Conservation (phyloP, 129 eudicot species). For the Lactuca saligna region DNA sequence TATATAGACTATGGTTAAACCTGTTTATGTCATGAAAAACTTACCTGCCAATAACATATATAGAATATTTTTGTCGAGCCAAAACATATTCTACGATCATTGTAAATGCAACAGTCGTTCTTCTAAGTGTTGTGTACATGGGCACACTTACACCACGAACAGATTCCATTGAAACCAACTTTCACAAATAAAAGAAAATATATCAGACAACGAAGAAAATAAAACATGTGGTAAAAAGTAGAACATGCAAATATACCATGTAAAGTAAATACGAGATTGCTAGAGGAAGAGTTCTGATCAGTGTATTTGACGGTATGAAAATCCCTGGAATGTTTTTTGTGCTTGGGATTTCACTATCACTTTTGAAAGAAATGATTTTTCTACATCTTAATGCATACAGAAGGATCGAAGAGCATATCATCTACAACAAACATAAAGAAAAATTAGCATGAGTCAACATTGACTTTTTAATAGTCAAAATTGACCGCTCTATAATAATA, state of each 20-base stretch:
- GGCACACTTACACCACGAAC: slow-evolving; percentile 58
- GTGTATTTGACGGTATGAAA: slow-evolving; percentile 30
- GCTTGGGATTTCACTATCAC: slow-evolving; percentile 20
- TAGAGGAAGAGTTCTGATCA: slow-evolving; percentile 47
- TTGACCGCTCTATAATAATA: not conserved
- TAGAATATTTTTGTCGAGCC: slow-evolving; percentile 41
- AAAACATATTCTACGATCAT: slow-evolving; percentile 51
- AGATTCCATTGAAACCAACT: slow-evolving; percentile 59
- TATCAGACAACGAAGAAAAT: not conserved
- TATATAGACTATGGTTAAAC: too few relatives aligned
- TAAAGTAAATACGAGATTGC: slow-evolving; percentile 46
- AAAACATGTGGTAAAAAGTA: not conserved
- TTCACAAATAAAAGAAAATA: slow-evolving; percentile 13
- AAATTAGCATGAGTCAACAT: not conserved
- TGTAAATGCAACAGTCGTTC: slow-evolving; percentile 61
- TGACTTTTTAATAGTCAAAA: slow-evolving; percentile 7
- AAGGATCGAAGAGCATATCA: slow-evolving; percentile 44
- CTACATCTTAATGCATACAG: slow-evolving; percentile 41
- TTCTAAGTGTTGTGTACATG: slow-evolving; percentile 60
- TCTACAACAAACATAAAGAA: slow-evolving; percentile 31
- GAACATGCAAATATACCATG: slow-evolving; percentile 38
- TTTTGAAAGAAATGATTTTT: slow-evolving; percentile 42
- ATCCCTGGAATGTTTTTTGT: slow-evolving; percentile 17
- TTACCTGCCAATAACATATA: slow-evolving; percentile 43
- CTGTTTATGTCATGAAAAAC: not conserved